Evolutionary conservation across 192 early-diverging fungal species (phyloP), one percentile per base, ranked within the genome.

Genomic region (Podila clonocystis): DNA sequence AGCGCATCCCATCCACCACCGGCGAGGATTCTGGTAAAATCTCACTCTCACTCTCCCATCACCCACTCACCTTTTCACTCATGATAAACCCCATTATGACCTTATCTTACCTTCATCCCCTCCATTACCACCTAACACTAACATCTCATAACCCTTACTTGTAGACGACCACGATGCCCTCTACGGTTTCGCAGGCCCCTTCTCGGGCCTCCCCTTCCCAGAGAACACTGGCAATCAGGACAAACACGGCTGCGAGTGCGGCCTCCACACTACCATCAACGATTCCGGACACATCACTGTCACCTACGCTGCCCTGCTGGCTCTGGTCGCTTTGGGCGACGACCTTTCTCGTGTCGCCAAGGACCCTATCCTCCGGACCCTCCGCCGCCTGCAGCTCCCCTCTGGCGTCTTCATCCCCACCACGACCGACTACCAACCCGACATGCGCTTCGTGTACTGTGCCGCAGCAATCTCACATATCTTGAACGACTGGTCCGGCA

Each of bases 381-480:
- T 98, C 13, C 68, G 82, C 36, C 71, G 83, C 31, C 83, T 96
- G 50, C 97, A 98, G 82, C 88, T 90, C 52, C 66, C 85, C 8
- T 86, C 91, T 65, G 98, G 98, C 50, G 91, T 92, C 90, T 94
- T 79, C 19, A 67, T 69, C n/a, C 63, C 65, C 22, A 61, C 61
- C 30, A 66, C 62, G 26, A 72, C 58, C 12, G 59, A 41, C 41
- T 73, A 58, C 22, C 97, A 99, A 83, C 79, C 82, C 50, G 98
- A 99, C 79, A 87, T 96, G 75, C 91, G 98, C 11, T 98, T 98
- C 68, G 73, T 96, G 11, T 99, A 90, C 88, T 95, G 94, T 82
- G 97, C 98, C 0, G 93, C 93, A 68, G 93, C 90, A 0, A 87
- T 98, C 2, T 92, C 88, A 2, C 88, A 91, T 57, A 87, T 99